Evolutionary conservation across 257 asterid species (phyloP).

Genomic region (Petrea volubilis): DNA sequence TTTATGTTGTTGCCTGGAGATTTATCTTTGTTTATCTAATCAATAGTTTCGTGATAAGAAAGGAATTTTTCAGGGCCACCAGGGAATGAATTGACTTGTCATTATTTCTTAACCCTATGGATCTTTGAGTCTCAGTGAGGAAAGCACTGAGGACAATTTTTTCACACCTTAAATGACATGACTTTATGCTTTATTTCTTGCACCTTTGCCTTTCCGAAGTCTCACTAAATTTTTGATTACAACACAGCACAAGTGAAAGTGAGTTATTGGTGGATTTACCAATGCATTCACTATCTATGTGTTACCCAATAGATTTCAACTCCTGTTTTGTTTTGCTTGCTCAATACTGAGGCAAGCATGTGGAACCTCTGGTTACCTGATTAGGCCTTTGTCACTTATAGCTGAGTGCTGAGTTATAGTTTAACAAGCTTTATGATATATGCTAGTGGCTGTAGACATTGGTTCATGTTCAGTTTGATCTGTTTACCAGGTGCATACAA

Average conservation of each 20-base stretch:
- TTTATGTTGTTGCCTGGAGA: not conserved
- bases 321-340: not conserved
- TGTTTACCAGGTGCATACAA: slow-evolving; percentile 74
- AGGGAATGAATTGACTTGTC: not conserved
- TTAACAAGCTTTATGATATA: not conserved
- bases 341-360: not conserved
- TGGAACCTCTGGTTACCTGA: not conserved
- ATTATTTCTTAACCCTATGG: not conserved
- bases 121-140: too few species aligned
- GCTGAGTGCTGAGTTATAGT: not conserved
- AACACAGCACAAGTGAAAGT: not conserved
- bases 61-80: not conserved
- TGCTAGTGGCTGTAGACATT: not conserved
- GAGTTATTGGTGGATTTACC: not conserved
- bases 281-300: not conserved
- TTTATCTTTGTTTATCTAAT: slow-evolving; percentile 2
- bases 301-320: too few species aligned
- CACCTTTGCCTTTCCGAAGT: too few species aligned
- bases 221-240: too few species aligned
- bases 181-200: too few species aligned
- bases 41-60: not conserved
- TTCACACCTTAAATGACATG: too few species aligned
- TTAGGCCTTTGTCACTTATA: not conserved
- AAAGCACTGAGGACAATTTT: too few species aligned
- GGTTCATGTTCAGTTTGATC: not conserved